Evolutionary conservation across 768 basidiomycete species (phyloP).

Genomic region (Xerocomellus amylosporus): DNA sequence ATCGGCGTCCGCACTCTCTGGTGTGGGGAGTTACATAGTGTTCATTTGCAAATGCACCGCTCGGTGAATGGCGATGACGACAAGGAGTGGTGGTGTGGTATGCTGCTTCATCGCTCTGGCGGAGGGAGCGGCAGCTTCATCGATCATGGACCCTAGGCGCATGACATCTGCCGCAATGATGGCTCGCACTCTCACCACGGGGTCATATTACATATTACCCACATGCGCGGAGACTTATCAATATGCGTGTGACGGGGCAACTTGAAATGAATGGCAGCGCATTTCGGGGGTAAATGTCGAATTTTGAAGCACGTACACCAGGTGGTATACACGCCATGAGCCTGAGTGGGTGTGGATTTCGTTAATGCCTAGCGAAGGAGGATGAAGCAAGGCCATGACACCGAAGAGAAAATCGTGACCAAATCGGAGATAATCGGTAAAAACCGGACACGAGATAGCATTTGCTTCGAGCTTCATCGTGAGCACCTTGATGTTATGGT

Average conservation of each 20-base stretch:
- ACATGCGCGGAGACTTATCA: slow-evolving; percentile 21
- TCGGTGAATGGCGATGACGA: slow-evolving; percentile 27
- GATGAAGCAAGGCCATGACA: slow-evolving; percentile 24
- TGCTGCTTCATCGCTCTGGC: slow-evolving; percentile 22
- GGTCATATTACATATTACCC: slow-evolving; percentile 28
- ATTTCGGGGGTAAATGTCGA: slow-evolving; percentile 12
- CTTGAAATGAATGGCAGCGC: slow-evolving; percentile 17
- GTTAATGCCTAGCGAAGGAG: slow-evolving; percentile 15
- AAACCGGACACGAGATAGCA: slow-evolving; percentile 6
- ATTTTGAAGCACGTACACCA: slow-evolving; percentile 22
- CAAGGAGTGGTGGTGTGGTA: slow-evolving; percentile 19
- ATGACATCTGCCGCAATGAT: slow-evolving; percentile 23
- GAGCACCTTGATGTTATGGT: neutral
- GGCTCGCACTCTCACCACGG: slow-evolving; percentile 21
- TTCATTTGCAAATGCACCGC: slow-evolving; percentile 22
- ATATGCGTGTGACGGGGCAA: slow-evolving; percentile 24
- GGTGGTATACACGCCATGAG: slow-evolving; percentile 24
- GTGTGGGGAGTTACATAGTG: slow-evolving; percentile 16
- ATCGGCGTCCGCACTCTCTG: slow-evolving; percentile 13
- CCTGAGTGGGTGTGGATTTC: slow-evolving; percentile 10
- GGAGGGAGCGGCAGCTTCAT: slow-evolving; percentile 21
- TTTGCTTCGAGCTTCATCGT: neutral
- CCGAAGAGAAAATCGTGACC: neutral
- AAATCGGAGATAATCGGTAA: slow-evolving; percentile 10
- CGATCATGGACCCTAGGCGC: slow-evolving; percentile 17